Evolutionary conservation across 2,329 filamentous ascomycete genomes (phyloP), one percentile per base, ranked within the genome.

Genomic region (Botryotinia globosa): DNA sequence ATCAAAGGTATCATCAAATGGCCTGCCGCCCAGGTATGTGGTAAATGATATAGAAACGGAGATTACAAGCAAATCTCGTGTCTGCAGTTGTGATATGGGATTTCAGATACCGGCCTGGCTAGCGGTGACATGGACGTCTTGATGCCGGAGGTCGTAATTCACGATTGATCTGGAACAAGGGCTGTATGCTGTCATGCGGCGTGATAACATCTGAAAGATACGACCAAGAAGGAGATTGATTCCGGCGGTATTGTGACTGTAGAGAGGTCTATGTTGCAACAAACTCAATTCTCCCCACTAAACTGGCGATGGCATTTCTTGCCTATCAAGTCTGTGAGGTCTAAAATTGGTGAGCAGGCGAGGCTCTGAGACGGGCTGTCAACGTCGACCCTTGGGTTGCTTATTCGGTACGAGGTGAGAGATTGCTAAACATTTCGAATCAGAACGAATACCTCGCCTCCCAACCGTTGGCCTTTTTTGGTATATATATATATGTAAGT

Each of bases 401-500:
- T 12, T 32, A 63, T 63, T 63, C n/a, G 61, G 9, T 63, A 22
- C 12, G 56, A 9, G 18, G 18, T 34, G 22, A 18, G 61, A 32
- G n/a, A 44, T 45, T 20, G 39, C 25, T 22, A 3, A 63, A 44
- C n/a, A 63, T 45, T 29, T 9, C 37, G 3, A 12, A 63, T 63
- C 39, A n/a, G 18, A 7, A 10, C n/a, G 29, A 64, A 25, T 32
- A 45, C 9, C 39, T 64, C 22, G 48, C 25, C 5, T 12, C 34
- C 22, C 22, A 42, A 62, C 59, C n/a, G 22, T 42, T 29, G 16
- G 29, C 18, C 10, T 45, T 29, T 12, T 29, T 32, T 64, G n/a
- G 61, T n/a, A n/a, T n/a, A n/a, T 58, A 64, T 64, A 64, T 64
- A 64, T 32, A 44, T 63, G 14, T 12, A 3, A 44, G 61, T 63